A percentile compares a stretch with the other conserved stretches of the same genome.
These are phyloP conservation scores for Perkinsus olseni DNA, from an alignment of 169 alveolate genomes.

Conservation along the genomic window DNA sequence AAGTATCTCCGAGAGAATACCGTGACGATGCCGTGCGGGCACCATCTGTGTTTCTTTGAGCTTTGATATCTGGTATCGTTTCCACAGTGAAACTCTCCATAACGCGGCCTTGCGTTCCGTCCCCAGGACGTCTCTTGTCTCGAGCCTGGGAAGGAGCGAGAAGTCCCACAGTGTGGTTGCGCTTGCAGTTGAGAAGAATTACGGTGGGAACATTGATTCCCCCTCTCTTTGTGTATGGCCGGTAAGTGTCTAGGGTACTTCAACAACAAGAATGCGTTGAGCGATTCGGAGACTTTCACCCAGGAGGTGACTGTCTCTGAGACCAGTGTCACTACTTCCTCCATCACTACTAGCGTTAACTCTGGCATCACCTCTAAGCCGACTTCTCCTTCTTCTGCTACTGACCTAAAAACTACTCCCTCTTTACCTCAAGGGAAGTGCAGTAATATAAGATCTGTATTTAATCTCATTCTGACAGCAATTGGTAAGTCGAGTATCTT, in stretches of 20 bases:
- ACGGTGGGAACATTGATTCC: neutral
- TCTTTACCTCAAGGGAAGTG: neutral
- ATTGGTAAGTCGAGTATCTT: neutral
- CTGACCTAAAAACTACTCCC: neutral
- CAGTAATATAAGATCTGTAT: neutral
- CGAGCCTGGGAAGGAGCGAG: no score
- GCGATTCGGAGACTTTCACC: neutral
- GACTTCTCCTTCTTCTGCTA: no score
- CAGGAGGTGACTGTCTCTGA: neutral
- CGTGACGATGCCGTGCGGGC: constrained; percentile 4
- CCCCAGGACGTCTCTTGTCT: no score
- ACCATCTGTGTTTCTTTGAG: neutral
- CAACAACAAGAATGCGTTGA: neutral
- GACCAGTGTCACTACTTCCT: neutral
- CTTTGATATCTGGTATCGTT: neutral
- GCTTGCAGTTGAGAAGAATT: neutral
- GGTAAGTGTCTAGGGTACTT: neutral
- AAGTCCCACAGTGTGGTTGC: no score
- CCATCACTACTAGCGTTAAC: neutral
- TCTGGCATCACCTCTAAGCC: neutral
- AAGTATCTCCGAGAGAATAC: neutral
- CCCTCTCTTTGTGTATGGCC: neutral
- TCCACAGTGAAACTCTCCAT: neutral
- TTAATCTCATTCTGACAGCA: neutral
- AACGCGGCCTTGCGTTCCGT: neutral